Conservation (phyloP, 2,329 filamentous ascomycete genomes). For the Phaeosphaeriaceae sp. region DNA sequence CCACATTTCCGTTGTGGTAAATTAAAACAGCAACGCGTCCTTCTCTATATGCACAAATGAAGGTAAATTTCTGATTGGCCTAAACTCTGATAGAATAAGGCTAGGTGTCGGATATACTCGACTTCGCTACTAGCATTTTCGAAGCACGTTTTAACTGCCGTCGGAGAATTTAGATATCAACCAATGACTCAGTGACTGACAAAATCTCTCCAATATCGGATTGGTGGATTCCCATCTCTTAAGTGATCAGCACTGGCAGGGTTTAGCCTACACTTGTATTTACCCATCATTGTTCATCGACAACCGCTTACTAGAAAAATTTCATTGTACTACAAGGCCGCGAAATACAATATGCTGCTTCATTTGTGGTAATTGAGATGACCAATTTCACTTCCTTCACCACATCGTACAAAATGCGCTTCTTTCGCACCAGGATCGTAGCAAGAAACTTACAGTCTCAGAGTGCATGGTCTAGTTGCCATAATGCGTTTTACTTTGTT, state of each 20-base stretch:
- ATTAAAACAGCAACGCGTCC: not conserved
- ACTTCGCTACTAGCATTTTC: not conserved
- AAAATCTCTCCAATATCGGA: not conserved
- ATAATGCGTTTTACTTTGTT: constrained; percentile 6
- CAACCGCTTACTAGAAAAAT: not conserved
- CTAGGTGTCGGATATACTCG: not conserved
- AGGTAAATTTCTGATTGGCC: not conserved
- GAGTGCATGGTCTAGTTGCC: not conserved
- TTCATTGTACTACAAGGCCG: constrained; percentile 4
- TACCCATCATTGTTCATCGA: constrained; percentile 9
- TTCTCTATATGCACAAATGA: not conserved
- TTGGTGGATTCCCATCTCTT: constrained; percentile 1
- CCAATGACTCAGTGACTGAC: not conserved
- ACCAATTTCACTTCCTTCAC: not conserved
- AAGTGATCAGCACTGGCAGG: not conserved
- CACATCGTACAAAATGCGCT: constrained; percentile 8
- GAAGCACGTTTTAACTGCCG: constrained; percentile 3
- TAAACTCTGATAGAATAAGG: too few species aligned
- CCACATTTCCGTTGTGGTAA: not conserved
- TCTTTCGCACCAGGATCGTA: not conserved
- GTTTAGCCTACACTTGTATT: constrained; percentile 3
- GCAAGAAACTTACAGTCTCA: not conserved
- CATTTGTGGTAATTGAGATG: constrained; percentile 17
- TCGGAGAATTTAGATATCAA: constrained; percentile 8
- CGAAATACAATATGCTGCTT: constrained; percentile 14